Base-by-base conservation (phyloP, 192 early-diverging fungal genomes). In the Backusella mclennaniae region DNA sequence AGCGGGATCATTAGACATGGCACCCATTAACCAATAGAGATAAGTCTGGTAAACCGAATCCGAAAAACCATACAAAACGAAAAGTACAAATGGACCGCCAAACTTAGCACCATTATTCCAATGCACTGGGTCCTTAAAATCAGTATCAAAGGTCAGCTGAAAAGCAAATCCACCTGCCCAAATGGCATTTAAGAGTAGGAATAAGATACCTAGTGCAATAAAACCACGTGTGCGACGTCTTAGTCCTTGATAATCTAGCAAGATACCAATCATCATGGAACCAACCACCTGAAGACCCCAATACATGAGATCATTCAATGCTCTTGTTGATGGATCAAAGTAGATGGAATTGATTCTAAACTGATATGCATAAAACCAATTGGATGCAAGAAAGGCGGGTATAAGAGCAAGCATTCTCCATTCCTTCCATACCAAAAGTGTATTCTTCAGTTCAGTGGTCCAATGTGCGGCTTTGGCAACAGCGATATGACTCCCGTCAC, bases 11-110 rank as follows among this genome's bases (percentile, higher is more conserved):
- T 95, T 95, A 3, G 92, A 89, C 80, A 95, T 84, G 69, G 93
- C 89, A 2, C 94, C 95, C 79, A 96, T 93, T 35, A 96, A 71
- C 93, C 93, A 96, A 87, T 95, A 95, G 2, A 86, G 84, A 66
- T 87, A 89, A 33, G 86, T 85, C 82, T 96, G 95, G 84, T 90
- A 95, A 59, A 94, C 82, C 9, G 94, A 91, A 76, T 96, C 95
- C 66, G 85, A 89, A 6, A 94, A 41, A n/a, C 95, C 95, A 78
- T 92, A 94, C 71, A 89, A 74, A 66, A 94, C 73, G 75, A 93
- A 96, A 23, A 96, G 82, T 71, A 93, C 81, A 69, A 94, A 88
- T 0, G 90, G 86, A 11, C 88, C 89, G 19, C 85, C 84, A 67
- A 86, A 90, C 1, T 75, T 52, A 17, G 74, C 44, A 7, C 23